A percentile compares a stretch with the other conserved stretches of the same genome.
phyloP scores from a whole-genome alignment of 2,329 filamentous ascomycete genomes.

The Microdochium nivale region DNA sequence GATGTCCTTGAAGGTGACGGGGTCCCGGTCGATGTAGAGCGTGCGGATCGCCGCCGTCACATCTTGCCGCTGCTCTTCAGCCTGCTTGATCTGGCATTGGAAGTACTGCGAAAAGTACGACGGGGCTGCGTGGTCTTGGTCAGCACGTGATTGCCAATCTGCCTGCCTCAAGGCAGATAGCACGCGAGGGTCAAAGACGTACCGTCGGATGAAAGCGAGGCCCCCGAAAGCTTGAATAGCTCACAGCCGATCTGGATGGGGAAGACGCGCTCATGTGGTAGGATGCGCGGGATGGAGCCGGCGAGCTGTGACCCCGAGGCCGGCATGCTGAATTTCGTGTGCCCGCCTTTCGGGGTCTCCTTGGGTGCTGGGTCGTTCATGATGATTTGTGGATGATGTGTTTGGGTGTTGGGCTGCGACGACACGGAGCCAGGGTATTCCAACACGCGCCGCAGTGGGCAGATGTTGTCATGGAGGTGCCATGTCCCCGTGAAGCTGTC shows the following conservation, averaged over 20 bases:
- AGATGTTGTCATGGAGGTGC: no score
- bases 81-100: conserved; percentile 65
- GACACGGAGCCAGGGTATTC: no score
- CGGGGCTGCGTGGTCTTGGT: conserved; percentile 53
- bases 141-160: conserved; percentile 5
- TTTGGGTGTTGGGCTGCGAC: no score
- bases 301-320: conserved; percentile 24
- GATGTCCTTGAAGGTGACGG: conserved; percentile 81
- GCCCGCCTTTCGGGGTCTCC: background rate
- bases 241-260: conserved; percentile 67
- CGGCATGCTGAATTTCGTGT: conserved; percentile 1
- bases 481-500: no score
- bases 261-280: conserved; percentile 66
- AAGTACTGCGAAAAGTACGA: conserved; percentile 97
- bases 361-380: background rate
- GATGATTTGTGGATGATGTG: no score
- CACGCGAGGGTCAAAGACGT: conserved; percentile 22
- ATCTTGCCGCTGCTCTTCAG: conserved; percentile 50
- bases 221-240: conserved; percentile 65
- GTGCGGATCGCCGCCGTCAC: conserved; percentile 52
- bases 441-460: no score
- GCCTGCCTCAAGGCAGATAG: no score
- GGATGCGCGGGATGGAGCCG: conserved; percentile 43
- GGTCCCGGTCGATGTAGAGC: conserved; percentile 91
- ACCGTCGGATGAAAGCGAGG: conserved; percentile 67